Evolutionary conservation across 1,139 yeast species (phyloP).

Genomic region (Suhomyces maxii): DNA sequence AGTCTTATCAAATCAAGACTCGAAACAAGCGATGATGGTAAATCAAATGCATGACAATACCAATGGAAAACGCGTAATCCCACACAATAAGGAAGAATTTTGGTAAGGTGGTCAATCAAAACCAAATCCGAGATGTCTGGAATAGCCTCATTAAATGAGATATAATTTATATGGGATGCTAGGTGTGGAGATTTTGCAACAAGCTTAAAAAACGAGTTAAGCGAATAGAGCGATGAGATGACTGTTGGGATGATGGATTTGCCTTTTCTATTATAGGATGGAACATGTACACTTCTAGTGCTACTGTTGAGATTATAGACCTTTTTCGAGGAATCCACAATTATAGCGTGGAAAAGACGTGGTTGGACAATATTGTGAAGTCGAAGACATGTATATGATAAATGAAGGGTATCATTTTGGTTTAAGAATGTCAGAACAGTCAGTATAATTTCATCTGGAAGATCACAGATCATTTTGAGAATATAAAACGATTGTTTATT

Average conservation of each 20-base stretch:
- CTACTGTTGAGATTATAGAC: constrained; percentile 5
- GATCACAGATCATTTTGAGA: constrained; percentile 7
- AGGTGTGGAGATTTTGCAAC: constrained; percentile 2
- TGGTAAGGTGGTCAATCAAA: constrained; percentile 8
- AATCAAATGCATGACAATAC: constrained; percentile 12
- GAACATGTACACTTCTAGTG: constrained; percentile 1
- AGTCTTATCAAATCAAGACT: constrained; percentile 7
- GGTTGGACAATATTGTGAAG: constrained; percentile 12
- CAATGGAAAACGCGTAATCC: constrained; percentile 15
- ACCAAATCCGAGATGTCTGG: constrained; percentile 15
- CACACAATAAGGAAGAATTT: constrained; percentile 9
- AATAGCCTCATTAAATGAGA: constrained; percentile 11
- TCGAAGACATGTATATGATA: constrained; percentile 12
- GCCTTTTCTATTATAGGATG: neutral
- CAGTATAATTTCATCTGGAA: constrained; percentile 15
- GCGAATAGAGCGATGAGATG: constrained; percentile 14
- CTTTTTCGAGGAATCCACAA: constrained; percentile 15
- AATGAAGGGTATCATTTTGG: constrained; percentile 15
- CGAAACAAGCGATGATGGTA: constrained; percentile 9
- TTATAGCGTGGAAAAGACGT: constrained; percentile 11
- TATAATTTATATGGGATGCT: constrained; percentile 6
- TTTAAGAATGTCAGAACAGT: constrained; percentile 11
- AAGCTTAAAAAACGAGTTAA: constrained; percentile 16
- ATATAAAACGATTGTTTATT: neutral
- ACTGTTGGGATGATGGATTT: constrained; percentile 9